Conservation (phyloP, 2,329 filamentous ascomycete species). For the Hymenoscyphus fraxineus region DNA sequence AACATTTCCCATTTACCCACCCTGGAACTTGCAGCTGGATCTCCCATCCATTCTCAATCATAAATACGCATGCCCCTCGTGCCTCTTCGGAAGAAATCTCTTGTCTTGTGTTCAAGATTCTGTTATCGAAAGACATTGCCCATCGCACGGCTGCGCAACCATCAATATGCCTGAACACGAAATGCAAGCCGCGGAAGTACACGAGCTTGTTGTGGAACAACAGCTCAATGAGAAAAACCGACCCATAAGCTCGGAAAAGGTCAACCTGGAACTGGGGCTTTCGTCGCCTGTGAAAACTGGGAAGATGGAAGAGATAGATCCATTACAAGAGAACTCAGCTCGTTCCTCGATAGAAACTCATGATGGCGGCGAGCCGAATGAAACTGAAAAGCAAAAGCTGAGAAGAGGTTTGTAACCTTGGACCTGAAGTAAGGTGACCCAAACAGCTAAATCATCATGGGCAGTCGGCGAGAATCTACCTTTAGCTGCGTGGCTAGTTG, state of each 20-base stretch:
- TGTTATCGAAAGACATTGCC: background rate
- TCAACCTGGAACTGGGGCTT: conserved; percentile 19
- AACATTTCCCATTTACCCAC: conserved; percentile 4
- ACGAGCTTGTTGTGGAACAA: conserved; percentile 19
- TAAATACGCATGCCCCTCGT: background rate
- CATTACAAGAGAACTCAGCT: conserved; percentile 10
- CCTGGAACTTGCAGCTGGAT: background rate
- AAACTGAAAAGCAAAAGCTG: conserved; percentile 16
- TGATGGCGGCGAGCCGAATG: conserved; percentile 21
- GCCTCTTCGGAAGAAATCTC: background rate
- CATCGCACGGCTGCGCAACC: conserved; percentile 1
- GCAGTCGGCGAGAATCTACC: conserved; percentile 20
- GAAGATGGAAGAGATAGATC: conserved; percentile 3
- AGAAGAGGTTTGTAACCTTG: conserved; percentile 15
- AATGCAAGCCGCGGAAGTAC: conserved; percentile 21
- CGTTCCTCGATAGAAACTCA: conserved; percentile 16
- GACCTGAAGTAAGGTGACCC: background rate
- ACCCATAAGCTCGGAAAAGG: conserved; percentile 14
- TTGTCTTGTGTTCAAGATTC: background rate
- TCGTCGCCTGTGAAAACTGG: conserved; percentile 10
- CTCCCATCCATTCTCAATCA: background rate
- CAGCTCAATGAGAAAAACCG: conserved; percentile 11
- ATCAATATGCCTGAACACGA: conserved; percentile 23
- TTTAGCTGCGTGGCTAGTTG: conserved; percentile 42
- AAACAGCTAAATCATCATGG: background rate